These are phyloP conservation scores for Geotrichum klebahnii DNA, from an alignment of 1,139 yeast species.

Conservation along the genomic window DNA sequence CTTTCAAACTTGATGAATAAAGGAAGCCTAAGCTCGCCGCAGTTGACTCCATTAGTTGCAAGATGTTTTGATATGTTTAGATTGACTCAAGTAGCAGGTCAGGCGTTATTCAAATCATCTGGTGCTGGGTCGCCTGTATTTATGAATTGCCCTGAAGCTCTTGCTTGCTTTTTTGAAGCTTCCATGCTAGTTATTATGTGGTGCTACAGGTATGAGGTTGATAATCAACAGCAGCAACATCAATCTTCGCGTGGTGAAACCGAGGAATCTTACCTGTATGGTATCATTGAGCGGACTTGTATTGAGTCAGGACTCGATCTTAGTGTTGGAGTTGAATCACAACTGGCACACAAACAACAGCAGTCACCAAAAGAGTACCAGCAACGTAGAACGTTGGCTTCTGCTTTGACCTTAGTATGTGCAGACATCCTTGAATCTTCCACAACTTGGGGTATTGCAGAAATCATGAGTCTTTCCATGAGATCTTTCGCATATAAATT, in stretches of 20 bases:
- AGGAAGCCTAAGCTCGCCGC: constrained; percentile 4
- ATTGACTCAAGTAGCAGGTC: constrained; percentile 29
- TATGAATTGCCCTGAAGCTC: constrained; percentile 24
- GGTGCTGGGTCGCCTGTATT: constrained; percentile 20
- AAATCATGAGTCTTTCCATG: constrained; percentile 30
- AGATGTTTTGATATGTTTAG: constrained; percentile 32
- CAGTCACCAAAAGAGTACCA: neutral
- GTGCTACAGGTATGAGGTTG: constrained; percentile 33
- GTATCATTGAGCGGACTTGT: constrained; percentile 18
- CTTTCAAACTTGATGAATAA: constrained; percentile 16
- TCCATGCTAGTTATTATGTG: constrained; percentile 33
- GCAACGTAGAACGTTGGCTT: constrained; percentile 29
- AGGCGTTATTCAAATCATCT: constrained; percentile 18
- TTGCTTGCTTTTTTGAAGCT: constrained; percentile 31
- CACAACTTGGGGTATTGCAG: constrained; percentile 35
- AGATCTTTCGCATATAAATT: constrained; percentile 28
- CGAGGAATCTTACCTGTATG: constrained; percentile 9
- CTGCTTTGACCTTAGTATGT: constrained; percentile 32
- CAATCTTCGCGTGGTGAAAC: neutral
- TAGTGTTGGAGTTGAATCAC: neutral
- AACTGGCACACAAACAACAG: neutral
- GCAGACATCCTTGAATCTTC: constrained; percentile 34
- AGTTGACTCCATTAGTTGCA: constrained; percentile 24
- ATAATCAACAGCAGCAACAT: neutral
- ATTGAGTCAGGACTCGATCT: constrained; percentile 21